A percentile compares a stretch with the other conserved stretches of the same genome.
Conservation (phyloP, 129 eudicot genomes). For the Kitagawia praeruptora region DNA sequence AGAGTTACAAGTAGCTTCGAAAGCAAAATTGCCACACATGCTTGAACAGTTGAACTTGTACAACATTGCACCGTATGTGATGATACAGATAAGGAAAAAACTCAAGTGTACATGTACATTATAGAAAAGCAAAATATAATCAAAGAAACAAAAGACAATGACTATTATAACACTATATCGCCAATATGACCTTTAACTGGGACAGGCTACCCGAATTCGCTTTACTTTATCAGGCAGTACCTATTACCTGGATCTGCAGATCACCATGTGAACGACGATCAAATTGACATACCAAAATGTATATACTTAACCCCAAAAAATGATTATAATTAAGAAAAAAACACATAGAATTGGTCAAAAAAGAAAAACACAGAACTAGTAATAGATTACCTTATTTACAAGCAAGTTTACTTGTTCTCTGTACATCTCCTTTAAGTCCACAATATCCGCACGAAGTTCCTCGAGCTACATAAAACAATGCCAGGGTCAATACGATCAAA, state of each 20-base stretch:
- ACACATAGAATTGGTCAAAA: background rate
- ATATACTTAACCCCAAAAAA: background rate
- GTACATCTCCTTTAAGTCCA: conserved; percentile 91
- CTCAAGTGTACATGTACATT: conserved; percentile 5
- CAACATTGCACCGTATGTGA: background rate
- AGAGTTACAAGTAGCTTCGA: background rate
- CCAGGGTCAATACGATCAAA: background rate
- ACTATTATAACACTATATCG: conserved; percentile 6
- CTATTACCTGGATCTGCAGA: conserved; percentile 58
- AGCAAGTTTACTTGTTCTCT: conserved; percentile 78
- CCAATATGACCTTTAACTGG: conserved; percentile 4
- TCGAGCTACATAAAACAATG: conserved; percentile 51
- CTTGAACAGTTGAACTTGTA: background rate
- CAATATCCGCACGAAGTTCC: conserved; percentile 93
- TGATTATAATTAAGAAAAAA: background rate
- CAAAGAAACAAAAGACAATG: background rate
- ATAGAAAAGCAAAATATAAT: background rate
- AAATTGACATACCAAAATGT: background rate
- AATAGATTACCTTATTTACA: conserved; percentile 13
- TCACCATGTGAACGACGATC: background rate
- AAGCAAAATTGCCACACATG: conserved; percentile 4
- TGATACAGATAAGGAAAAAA: background rate
- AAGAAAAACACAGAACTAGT: background rate
- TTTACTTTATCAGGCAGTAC: conserved; percentile 22
- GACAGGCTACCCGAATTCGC: conserved; percentile 8